A percentile compares a stretch with the other conserved stretches of the same genome.
Evolutionary conservation across 768 basidiomycete genomes (phyloP).

Genomic region (Daedaleopsis sinensis): DNA sequence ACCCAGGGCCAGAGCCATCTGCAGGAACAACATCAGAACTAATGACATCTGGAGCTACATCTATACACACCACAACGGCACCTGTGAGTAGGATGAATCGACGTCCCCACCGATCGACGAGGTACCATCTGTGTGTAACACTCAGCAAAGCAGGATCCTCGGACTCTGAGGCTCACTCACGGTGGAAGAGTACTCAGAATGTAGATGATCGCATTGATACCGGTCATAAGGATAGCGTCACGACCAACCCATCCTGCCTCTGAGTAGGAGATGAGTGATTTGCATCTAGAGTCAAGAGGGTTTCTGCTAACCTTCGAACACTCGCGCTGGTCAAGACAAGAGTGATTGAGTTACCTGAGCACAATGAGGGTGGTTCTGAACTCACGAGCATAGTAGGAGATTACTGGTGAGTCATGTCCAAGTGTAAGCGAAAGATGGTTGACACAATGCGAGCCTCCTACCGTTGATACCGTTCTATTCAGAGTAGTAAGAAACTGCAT

Average conservation of each 20-base stretch:
- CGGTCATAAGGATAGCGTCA: conserved; percentile 94
- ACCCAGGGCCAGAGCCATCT: conserved; percentile 84
- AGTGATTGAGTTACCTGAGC: background rate
- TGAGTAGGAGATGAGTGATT: conserved; percentile 35
- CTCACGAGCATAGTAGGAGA: conserved; percentile 93
- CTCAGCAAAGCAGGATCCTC: conserved; percentile 1
- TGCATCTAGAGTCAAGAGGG: background rate
- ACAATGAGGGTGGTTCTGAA: conserved; percentile 3
- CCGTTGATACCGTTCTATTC: conserved; percentile 92
- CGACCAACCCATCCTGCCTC: conserved; percentile 96
- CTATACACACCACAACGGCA: conserved; percentile 65
- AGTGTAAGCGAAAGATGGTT: background rate
- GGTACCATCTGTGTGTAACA: conserved; percentile 71
- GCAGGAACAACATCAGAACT: background rate
- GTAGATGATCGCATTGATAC: conserved; percentile 87
- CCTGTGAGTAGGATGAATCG: conserved; percentile 86
- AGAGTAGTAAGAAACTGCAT: background rate
- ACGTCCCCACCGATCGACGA: conserved; percentile 91
- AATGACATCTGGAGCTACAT: background rate
- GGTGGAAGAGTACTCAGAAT: conserved; percentile 80
- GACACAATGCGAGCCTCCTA: conserved; percentile 33
- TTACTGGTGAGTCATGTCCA: conserved; percentile 54
- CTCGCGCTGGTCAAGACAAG: conserved; percentile 65
- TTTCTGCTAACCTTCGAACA: conserved; percentile 81
- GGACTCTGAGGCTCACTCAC: conserved; percentile 43